Percentiles rank a stretch among this genome's conserved stretches.
These are phyloP conservation scores for Fonsecaea multimorphosa DNA, from an alignment of 2,329 filamentous ascomycete genomes.

Conservation along the genomic window DNA sequence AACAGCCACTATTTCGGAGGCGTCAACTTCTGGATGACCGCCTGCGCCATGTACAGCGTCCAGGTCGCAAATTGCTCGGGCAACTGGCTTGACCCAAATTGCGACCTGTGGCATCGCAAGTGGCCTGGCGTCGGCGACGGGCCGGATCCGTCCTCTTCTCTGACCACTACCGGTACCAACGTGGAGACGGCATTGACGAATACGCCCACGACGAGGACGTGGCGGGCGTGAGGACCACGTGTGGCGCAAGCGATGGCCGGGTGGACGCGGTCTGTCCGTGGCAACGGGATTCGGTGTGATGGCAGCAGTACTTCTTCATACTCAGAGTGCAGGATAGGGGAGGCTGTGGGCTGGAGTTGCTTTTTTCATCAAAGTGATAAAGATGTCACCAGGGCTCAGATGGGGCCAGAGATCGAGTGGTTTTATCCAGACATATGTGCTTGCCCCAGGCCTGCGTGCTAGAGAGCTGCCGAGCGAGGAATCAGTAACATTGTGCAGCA, in stretches of 20 bases:
- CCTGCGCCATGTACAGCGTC: conserved; percentile 22
- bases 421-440: no score
- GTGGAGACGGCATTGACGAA: not conserved
- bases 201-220: not conserved
- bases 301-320: not conserved
- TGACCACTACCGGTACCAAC: not conserved
- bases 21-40: conserved; percentile 6
- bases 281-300: not conserved
- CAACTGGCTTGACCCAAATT: conserved; percentile 22
- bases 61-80: conserved; percentile 20
- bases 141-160: not conserved
- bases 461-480: no score
- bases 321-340: no score
- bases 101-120: conserved; percentile 23
- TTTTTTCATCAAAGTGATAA: no score
- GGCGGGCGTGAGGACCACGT: not conserved
- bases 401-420: no score
- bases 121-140: conserved; percentile 17
- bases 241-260: no score
- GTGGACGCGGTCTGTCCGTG: not conserved
- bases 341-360: no score
- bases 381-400: no score
- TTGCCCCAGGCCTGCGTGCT: no score
- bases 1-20: conserved; percentile 27
- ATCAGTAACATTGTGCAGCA: no score